These are phyloP conservation scores for Triticum monococcum DNA, from an alignment of 176 grass and related monocot species.

Conservation along the genomic window DNA sequence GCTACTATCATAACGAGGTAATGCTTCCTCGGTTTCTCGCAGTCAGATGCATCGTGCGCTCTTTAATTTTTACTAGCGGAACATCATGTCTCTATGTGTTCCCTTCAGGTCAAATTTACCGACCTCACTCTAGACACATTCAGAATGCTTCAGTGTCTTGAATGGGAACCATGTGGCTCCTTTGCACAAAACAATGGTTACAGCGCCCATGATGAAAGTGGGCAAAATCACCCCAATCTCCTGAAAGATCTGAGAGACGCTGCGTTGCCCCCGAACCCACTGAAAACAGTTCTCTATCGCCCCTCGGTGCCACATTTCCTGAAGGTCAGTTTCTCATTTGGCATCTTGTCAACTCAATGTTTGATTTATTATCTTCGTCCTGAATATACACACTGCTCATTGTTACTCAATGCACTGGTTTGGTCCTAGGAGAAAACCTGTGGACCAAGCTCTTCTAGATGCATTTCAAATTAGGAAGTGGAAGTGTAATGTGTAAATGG, in stretches of 20 bases:
- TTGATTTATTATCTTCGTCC: background rate
- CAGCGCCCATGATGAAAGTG: conserved; percentile 54
- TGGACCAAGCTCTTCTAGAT: background rate
- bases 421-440: background rate
- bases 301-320: conserved; percentile 81
- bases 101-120: conserved; percentile 79
- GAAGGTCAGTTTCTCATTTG: conserved; percentile 28
- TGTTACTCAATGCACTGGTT: background rate
- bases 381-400: background rate
- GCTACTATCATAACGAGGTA: conserved; percentile 83
- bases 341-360: background rate
- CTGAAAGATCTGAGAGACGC: conserved; percentile 82
- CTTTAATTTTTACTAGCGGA: background rate
- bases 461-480: background rate
- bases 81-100: background rate
- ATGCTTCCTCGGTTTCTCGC: background rate
- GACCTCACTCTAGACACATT: conserved; percentile 87
- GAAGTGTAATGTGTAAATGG: background rate
- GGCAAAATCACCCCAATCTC: conserved; percentile 61
- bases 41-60: background rate
- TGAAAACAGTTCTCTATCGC: conserved; percentile 74
- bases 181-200: conserved; percentile 66
- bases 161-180: conserved; percentile 91
- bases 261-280: conserved; percentile 76
- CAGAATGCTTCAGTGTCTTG: conserved; percentile 94